phyloP scores from a whole-genome alignment of 2,329 filamentous ascomycete genomes.

The Tolypocladium amazonense region DNA sequence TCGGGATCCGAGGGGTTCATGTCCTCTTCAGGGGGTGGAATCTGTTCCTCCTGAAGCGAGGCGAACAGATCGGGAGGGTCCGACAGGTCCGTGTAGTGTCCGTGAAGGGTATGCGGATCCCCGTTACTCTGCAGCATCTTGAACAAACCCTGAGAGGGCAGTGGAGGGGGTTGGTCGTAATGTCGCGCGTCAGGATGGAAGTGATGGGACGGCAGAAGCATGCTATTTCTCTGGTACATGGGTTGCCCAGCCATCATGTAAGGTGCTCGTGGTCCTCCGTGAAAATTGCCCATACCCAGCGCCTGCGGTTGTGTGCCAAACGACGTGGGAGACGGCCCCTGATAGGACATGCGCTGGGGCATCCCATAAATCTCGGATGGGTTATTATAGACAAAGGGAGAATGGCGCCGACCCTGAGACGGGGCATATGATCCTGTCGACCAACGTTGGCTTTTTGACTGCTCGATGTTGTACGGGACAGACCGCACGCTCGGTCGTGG shows the following conservation, averaged over 20 bases:
- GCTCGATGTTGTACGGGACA: slow-evolving; percentile 61
- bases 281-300: slow-evolving; percentile 43
- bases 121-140: slow-evolving; percentile 66
- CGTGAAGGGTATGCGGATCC: slow-evolving; percentile 54
- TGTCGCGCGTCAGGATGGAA: slow-evolving; percentile 38
- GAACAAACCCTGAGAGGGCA: slow-evolving; percentile 64
- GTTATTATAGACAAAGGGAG: slow-evolving; percentile 53
- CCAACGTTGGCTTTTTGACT: slow-evolving; percentile 61
- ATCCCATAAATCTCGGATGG: slow-evolving; percentile 47
- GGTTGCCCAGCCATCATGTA: slow-evolving; percentile 43
- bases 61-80: slow-evolving; percentile 70
- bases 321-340: slow-evolving; percentile 15
- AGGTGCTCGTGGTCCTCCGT: slow-evolving; percentile 43
- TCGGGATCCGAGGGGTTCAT: slow-evolving; percentile 72
- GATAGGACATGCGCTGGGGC: slow-evolving; percentile 45
- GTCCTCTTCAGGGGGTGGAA: slow-evolving; percentile 65
- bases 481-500: slow-evolving; percentile 57
- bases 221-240: slow-evolving; percentile 43
- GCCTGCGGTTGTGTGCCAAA: slow-evolving; percentile 35
- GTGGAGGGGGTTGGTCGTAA: slow-evolving; percentile 48
- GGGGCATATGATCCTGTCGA: slow-evolving; percentile 65
- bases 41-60: slow-evolving; percentile 62
- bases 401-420: slow-evolving; percentile 40
- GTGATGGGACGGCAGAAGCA: slow-evolving; percentile 42
- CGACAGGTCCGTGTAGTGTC: slow-evolving; percentile 62